Evolutionary conservation across 2,329 filamentous ascomycete species (phyloP), one percentile per base, ranked within the genome.

Genomic region (Tolypocladium album): DNA sequence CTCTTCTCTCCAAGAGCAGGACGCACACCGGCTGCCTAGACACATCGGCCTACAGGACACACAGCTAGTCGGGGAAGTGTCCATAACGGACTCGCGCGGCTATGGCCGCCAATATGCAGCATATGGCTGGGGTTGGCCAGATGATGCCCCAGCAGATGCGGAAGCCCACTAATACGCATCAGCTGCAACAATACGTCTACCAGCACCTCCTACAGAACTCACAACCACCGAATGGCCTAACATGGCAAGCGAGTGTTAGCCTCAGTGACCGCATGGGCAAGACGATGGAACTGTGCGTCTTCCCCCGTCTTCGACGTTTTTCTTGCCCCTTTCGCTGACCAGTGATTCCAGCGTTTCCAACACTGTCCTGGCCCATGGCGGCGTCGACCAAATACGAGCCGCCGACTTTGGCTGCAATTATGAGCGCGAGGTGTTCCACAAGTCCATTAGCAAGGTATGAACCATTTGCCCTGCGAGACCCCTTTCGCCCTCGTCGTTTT

Each of bases 71-170:
- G 65, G 67, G 67, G 61, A 63, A 45, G 63, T 61, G 66, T 60
- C 52, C 62, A 59, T 36, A 62, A 58, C 61, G 61, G 52, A 60
- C 58, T 53, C 60, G 60, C 63, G 78, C 78, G 76, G 79, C 79
- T 73, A 85, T 85, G 82, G 82, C 82, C 75, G 81, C 79, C 69
- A 84, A 83, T 66, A 79, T 84, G 74, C 78, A 79, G 71, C 81
- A 82, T 67, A 83, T 84, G 80, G 76, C 73, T 69, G 74, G 72
- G 62, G 74, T 72, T 64, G 76, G 74, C 70, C 74, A 75, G 61
- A 77, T 79, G 71, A 74, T 79, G 70, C 74, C 74, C 66, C 74
- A 76, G 63, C 76, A 78, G 62, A 69, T 74, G 65, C 71, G 73
- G 62, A 69, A 70, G 56, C 67, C 68, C 52, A 65, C 64, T 58